Conservation (phyloP, 176 grass and related monocot species). For the Oryza meyeriana region DNA sequence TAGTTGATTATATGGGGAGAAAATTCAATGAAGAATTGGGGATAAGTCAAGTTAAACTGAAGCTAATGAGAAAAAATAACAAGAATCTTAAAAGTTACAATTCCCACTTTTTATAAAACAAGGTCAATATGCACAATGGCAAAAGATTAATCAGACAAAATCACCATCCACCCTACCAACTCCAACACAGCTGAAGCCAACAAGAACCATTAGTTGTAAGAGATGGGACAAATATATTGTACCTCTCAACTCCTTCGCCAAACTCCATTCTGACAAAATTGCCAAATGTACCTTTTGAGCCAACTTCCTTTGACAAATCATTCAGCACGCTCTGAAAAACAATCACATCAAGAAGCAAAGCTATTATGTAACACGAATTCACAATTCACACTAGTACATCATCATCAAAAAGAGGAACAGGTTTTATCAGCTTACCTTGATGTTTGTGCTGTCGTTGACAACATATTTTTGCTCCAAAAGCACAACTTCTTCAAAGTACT, state of each 20-base stretch:
- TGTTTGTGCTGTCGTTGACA: constrained; percentile 60
- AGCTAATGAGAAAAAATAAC: background rate
- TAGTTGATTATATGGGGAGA: background rate
- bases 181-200: background rate
- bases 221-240: constrained; percentile 10
- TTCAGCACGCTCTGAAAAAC: constrained; percentile 59
- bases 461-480: constrained; percentile 92
- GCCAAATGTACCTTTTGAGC: constrained; percentile 67
- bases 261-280: constrained; percentile 89
- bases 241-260: constrained; percentile 88
- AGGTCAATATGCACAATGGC: background rate
- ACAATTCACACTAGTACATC: constrained; percentile 17
- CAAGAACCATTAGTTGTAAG: background rate
- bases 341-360: constrained; percentile 23
- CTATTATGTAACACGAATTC: background rate
- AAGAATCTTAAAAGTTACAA: background rate
- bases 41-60: background rate
- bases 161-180: background rate
- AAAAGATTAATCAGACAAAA: background rate
- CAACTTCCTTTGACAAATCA: constrained; percentile 90
- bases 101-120: background rate
- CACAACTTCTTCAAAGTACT: constrained; percentile 93
- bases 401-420: constrained; percentile 19
- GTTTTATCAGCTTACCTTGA: constrained; percentile 51
- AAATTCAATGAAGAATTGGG: background rate